phyloP scores from a whole-genome alignment of 176 grass and related monocot species.

The Rhipidocladum racemiflorum region DNA sequence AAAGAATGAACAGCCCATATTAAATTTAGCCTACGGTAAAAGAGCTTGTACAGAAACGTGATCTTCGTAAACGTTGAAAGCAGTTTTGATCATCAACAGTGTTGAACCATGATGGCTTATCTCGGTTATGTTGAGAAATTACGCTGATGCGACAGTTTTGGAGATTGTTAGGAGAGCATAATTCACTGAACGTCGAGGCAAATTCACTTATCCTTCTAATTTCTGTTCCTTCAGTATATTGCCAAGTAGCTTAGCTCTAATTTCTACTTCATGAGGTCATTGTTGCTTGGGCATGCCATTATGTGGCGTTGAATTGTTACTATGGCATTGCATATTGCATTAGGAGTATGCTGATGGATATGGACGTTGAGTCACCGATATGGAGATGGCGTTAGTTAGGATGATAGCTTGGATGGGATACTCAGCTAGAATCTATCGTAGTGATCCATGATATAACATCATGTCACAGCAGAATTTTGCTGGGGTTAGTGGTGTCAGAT shows the following conservation, averaged over 20 bases:
- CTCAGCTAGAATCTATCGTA: no score
- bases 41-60: background rate
- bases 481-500: no score
- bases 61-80: background rate
- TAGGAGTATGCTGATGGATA: background rate
- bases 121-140: background rate
- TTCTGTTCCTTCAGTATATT: no score
- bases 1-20: no score
- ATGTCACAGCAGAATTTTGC: no score
- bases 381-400: no score
- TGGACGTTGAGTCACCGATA: no score
- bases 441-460: no score
- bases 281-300: background rate
- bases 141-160: background rate
- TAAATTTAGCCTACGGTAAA: no score
- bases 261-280: no score
- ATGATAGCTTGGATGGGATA: no score
- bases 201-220: background rate
- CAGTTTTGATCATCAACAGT: background rate
- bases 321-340: background rate
- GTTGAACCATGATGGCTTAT: background rate
- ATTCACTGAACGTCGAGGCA: background rate
- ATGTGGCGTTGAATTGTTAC: background rate
- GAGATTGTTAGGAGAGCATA: background rate
- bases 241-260: no score